These are phyloP conservation scores for Bromus sterilis DNA, from an alignment of 176 grass and related monocot genomes.

Conservation along the genomic window DNA sequence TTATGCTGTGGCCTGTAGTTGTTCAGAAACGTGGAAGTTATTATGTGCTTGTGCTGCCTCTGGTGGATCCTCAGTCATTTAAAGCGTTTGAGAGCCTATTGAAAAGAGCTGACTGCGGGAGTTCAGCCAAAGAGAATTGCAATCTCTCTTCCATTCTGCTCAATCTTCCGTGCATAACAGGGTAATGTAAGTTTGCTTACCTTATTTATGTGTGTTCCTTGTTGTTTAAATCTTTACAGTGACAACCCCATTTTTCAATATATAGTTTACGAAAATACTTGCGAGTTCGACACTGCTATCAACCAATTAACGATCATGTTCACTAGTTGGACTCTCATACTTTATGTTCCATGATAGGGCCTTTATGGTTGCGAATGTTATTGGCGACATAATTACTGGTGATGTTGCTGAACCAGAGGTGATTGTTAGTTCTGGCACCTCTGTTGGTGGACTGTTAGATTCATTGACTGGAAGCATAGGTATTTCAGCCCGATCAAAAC, in stretches of 20 bases:
- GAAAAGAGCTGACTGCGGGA: constrained; percentile 64
- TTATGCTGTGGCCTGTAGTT: constrained; percentile 80
- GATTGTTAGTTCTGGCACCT: constrained; percentile 45
- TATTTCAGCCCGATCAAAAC: constrained; percentile 67
- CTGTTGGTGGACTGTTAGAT: constrained; percentile 88
- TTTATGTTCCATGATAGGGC: constrained; percentile 44
- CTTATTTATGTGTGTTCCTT: constrained; percentile 2
- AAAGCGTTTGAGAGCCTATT: constrained; percentile 55
- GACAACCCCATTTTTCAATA: neutral
- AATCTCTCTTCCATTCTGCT: constrained; percentile 80
- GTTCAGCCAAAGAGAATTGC: constrained; percentile 49
- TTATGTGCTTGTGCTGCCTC: constrained; percentile 66
- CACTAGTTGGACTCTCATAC: neutral
- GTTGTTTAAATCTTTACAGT: neutral
- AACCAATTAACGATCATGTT: neutral
- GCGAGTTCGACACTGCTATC: neutral
- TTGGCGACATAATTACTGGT: constrained; percentile 86
- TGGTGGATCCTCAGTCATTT: constrained; percentile 61
- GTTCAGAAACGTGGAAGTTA: constrained; percentile 65
- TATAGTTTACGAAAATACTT: neutral
- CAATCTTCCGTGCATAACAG: constrained; percentile 96
- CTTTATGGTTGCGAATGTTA: constrained; percentile 81
- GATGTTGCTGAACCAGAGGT: constrained; percentile 74
- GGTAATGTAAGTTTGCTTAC: constrained; percentile 87
- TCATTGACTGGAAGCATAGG: constrained; percentile 95